Evolutionary conservation across 2,329 filamentous ascomycete genomes (phyloP).

Genomic region (Ophiosphaerella narmari): DNA sequence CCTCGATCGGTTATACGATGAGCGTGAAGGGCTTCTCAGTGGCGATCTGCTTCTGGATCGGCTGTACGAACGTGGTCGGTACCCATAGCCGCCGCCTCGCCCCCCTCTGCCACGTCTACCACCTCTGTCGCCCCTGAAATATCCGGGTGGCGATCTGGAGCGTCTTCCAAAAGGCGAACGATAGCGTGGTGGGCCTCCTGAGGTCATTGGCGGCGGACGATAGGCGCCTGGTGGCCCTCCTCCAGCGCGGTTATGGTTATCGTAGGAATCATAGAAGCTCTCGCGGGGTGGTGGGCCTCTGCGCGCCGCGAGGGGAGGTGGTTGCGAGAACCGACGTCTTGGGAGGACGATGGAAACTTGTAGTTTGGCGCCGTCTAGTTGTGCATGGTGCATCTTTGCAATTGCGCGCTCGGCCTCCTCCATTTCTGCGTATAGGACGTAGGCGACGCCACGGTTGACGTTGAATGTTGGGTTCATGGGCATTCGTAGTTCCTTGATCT

Average conservation of each 20-base stretch:
- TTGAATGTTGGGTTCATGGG: conserved; percentile 86
- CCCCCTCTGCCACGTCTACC: conserved; percentile 42
- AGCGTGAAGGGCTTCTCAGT: conserved; percentile 47
- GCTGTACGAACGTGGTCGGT: conserved; percentile 33
- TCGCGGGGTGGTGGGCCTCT: conserved; percentile 52
- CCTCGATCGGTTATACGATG: conserved; percentile 47
- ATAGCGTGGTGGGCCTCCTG: conserved; percentile 27
- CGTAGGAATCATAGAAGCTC: conserved; percentile 27
- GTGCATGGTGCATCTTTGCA: conserved; percentile 97
- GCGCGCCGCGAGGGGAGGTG: conserved; percentile 70
- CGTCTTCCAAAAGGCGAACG: conserved; percentile 4
- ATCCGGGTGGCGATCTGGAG: conserved; percentile 46
- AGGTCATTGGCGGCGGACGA: conserved; percentile 42
- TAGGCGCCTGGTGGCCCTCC: conserved; percentile 45
- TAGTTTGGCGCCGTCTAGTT: conserved; percentile 80
- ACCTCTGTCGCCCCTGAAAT: conserved; percentile 36
- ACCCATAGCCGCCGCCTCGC: conserved; percentile 26
- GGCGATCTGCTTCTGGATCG: conserved; percentile 51
- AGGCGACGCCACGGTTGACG: conserved; percentile 90
- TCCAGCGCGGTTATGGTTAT: conserved; percentile 22
- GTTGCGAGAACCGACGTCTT: conserved; percentile 77
- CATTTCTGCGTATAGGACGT: conserved; percentile 80
- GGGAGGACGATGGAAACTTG: conserved; percentile 89
- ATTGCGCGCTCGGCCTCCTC: conserved; percentile 85
- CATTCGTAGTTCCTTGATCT: conserved; percentile 84